Conservation (phyloP, 257 asterid genomes). For the Primulina eburnea region DNA sequence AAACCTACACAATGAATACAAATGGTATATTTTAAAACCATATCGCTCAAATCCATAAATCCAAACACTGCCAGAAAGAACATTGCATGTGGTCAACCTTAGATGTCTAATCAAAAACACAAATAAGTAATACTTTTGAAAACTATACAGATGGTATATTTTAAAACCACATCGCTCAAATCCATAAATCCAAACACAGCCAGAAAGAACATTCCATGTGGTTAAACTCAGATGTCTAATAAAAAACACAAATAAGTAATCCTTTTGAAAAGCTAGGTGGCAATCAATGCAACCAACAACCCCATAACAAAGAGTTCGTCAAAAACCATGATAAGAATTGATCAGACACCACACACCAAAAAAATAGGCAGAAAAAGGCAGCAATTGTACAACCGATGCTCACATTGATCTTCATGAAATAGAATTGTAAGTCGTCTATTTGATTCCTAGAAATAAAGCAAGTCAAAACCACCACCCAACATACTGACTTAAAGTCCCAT, state of each 20-base stretch:
- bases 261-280: neutral
- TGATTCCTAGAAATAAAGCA: neutral
- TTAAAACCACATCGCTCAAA: neutral
- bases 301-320: neutral
- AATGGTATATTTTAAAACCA: neutral
- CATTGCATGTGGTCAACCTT: neutral
- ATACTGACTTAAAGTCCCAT: conserved; percentile 1
- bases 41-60: neutral
- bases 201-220: neutral
- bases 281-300: neutral
- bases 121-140: neutral
- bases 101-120: too few species aligned
- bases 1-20: neutral
- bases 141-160: neutral
- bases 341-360: neutral
- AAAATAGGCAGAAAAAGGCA: neutral
- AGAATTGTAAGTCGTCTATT: neutral
- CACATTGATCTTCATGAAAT: neutral
- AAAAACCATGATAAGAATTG: neutral
- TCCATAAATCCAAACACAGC: neutral
- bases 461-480: neutral
- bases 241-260: neutral
- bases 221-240: neutral
- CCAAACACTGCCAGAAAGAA: neutral
- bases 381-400: neutral